Evolutionary conservation across 2,329 filamentous ascomycete species (phyloP).

Genomic region (Herpomyces periplanetae): DNA sequence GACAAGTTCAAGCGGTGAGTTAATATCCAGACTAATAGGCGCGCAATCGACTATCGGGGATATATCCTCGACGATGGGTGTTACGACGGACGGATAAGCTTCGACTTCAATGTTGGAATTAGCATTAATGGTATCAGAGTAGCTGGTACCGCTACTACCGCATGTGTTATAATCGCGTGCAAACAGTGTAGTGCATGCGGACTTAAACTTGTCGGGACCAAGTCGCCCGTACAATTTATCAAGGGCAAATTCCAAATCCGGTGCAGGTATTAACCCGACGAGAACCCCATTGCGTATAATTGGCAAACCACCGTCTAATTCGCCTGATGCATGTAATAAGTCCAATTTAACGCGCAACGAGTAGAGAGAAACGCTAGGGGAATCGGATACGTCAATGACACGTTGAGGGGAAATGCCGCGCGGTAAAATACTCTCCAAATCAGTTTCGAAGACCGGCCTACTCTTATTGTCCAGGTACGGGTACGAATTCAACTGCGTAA

Average conservation of each 20-base stretch:
- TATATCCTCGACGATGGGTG: conserved; percentile 55
- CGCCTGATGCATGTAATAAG: conserved; percentile 39
- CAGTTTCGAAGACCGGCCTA: conserved; percentile 55
- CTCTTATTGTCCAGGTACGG: conserved; percentile 91
- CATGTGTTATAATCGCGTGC: conserved; percentile 34
- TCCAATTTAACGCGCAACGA: conserved; percentile 45
- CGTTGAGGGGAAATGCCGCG: conserved; percentile 30
- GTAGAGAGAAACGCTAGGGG: conserved; percentile 33
- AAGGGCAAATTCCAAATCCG: conserved; percentile 66
- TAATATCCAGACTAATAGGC: conserved; percentile 51
- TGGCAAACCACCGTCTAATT: conserved; percentile 64
- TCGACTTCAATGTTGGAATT: conserved; percentile 17
- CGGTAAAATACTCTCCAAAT: conserved; percentile 51
- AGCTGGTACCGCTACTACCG: conserved; percentile 11
- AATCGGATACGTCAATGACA: conserved; percentile 54
- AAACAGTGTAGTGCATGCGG: conserved; percentile 28
- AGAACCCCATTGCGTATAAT: conserved; percentile 40
- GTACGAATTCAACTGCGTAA: conserved; percentile 89
- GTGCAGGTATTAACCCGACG: conserved; percentile 64
- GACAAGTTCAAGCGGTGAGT: conserved; percentile 65
- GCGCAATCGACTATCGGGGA: conserved; percentile 11
- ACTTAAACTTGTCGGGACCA: too few species aligned
- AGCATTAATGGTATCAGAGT: conserved; percentile 7
- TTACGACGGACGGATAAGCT: conserved; percentile 40
- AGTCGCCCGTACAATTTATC: conserved; percentile 47